Percentiles rank a stretch among this genome's conserved stretches.
These are phyloP conservation scores for Hirschfeldia incana DNA, from an alignment of 345 rosid species.

Conservation along the genomic window DNA sequence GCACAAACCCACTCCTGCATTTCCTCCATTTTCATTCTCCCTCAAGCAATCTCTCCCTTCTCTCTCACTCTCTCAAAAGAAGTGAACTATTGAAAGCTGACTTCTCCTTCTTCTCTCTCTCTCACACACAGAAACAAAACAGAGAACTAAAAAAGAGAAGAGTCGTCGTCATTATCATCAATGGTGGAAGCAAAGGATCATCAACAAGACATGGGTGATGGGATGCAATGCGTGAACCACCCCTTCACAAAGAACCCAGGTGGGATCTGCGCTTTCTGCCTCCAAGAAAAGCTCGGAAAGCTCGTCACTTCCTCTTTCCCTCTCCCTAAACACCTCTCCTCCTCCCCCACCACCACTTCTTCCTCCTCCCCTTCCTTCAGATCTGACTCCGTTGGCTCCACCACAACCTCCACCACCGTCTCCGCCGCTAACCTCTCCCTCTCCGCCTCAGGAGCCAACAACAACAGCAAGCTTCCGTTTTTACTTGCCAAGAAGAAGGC, in stretches of 20 bases:
- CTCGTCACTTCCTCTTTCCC: conserved; percentile 90
- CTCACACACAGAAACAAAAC: neutral
- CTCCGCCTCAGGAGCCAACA: conserved; percentile 36
- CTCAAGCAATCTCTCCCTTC: conserved; percentile 39
- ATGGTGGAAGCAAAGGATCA: conserved; percentile 51
- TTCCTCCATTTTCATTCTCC: conserved; percentile 31
- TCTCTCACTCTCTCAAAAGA: conserved; percentile 35
- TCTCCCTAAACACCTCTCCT: conserved; percentile 51
- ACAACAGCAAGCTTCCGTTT: conserved; percentile 51
- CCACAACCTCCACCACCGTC: neutral
- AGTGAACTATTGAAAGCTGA: conserved; percentile 21
- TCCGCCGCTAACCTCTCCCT: conserved; percentile 37
- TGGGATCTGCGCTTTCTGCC: conserved; percentile 98
- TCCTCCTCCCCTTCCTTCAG: conserved; percentile 73
- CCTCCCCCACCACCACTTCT: conserved; percentile 51
- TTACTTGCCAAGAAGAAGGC: conserved; percentile 72
- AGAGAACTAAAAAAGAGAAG: conserved; percentile 3
- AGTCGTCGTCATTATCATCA: neutral
- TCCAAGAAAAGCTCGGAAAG: conserved; percentile 96
- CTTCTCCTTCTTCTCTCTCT: neutral
- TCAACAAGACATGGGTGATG: conserved; percentile 64
- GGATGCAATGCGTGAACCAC: conserved; percentile 77
- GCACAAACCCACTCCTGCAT: conserved; percentile 24
- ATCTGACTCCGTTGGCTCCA: conserved; percentile 53
- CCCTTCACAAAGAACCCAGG: conserved; percentile 81